phyloP scores from a whole-genome alignment of 768 basidiomycete genomes.

The Leccinum uliginosum region DNA sequence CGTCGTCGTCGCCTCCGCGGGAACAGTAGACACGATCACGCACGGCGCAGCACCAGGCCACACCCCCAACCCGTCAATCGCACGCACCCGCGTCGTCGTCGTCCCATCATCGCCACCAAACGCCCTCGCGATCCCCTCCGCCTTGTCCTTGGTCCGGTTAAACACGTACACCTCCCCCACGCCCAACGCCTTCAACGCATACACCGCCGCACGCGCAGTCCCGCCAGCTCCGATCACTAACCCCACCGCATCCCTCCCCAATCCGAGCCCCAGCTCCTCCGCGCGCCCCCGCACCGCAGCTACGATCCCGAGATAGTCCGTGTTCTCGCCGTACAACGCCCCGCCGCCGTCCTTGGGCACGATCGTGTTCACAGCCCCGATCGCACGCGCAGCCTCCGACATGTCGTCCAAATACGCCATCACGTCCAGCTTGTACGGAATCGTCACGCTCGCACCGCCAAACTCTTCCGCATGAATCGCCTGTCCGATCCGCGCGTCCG shows the following conservation, averaged over 20 bases:
- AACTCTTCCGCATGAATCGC: slow-evolving; percentile 67
- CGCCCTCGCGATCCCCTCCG: slow-evolving; percentile 57
- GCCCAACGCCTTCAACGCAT: slow-evolving; percentile 71
- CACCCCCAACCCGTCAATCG: slow-evolving; percentile 53
- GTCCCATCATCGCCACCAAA: slow-evolving; percentile 49
- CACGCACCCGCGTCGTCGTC: slow-evolving; percentile 47
- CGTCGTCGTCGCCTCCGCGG: slow-evolving; percentile 55
- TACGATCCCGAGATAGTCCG: slow-evolving; percentile 90
- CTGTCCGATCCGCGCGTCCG: slow-evolving; percentile 40
- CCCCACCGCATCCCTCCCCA: slow-evolving; percentile 34
- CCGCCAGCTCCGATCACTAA: slow-evolving; percentile 95
- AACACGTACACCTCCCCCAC: slow-evolving; percentile 73
- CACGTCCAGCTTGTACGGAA: slow-evolving; percentile 90
- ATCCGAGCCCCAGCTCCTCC: slow-evolving; percentile 11
- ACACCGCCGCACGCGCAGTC: slow-evolving; percentile 91
- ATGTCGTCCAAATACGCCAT: slow-evolving; percentile 78
- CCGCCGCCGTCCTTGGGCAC: slow-evolving; percentile 39
- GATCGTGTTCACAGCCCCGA: slow-evolving; percentile 96
- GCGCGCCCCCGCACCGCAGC: slow-evolving; percentile 46
- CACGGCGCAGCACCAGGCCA: slow-evolving; percentile 56
- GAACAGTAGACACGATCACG: slow-evolving; percentile 87
- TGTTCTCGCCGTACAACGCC: slow-evolving; percentile 86
- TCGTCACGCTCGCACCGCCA: slow-evolving; percentile 95
- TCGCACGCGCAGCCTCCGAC: slow-evolving; percentile 74
- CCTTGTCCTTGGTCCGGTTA: slow-evolving; percentile 80